Evolutionary conservation across 371 early-diverging fungal species (phyloP), one percentile per base, ranked within the genome.

Genomic region (Zychaea mexicana): DNA sequence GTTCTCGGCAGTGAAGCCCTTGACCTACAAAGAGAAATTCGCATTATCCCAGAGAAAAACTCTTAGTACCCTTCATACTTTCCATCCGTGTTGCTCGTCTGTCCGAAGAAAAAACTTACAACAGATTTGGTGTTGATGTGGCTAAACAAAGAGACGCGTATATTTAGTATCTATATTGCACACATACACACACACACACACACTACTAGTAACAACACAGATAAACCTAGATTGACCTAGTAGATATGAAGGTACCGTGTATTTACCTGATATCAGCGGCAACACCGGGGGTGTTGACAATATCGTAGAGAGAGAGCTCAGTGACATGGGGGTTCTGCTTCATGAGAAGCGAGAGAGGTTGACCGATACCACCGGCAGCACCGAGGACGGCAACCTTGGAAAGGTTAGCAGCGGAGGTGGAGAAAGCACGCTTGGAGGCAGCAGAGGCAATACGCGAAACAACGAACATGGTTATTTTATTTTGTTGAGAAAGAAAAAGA

Each of bases 261-360:
- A 15, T 42, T 47, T 64, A 69, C 69, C 69, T 87, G 69, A 98
- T 84, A 74, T 98, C 99, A 68, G 98, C 97, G 59, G 98, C 98
- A 67, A 97, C 96, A 72, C 97, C 99, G 49, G 96, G 96, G 67
- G 96, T 92, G 92, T 96, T 96, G 83, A 90, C 92, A 68, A 98
- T 92, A 79, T 98, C 99, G 79, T 94, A 98, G 57, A 98, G 90
- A 30, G 94, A 84, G 49, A 98, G 89, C 70, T 94, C 87, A 53
- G 93, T 85, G 53, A 98, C 91, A 67, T 88, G 86, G 17, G 87
- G 77, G 76, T 88, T 89, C 68, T 88, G 85, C 90, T 94, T 94
- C 72, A 95, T 86, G 62, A 95, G 85, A 63, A 95, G 85, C 46
- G 94, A 94, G 70, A 95, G 85, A 52, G 95, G 94, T 79, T 96